A percentile compares a stretch with the other conserved stretches of the same genome.
phyloP scores from a whole-genome alignment of 768 basidiomycete species.

The Solioccasus polychromus region DNA sequence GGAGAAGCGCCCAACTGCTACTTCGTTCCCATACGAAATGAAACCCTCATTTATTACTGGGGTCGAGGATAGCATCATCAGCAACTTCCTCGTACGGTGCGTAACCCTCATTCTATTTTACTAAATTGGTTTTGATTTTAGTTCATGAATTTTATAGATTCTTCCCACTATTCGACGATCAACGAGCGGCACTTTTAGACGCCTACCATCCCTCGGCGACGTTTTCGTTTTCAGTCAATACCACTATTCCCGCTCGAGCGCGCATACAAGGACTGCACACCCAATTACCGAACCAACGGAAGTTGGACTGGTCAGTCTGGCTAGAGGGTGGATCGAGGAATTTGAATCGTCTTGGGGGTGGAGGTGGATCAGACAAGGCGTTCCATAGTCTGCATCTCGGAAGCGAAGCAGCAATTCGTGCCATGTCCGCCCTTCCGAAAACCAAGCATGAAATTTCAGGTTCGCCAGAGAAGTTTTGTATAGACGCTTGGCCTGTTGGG shows the following conservation, averaged over 20 bases:
- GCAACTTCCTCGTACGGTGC: constrained; percentile 75
- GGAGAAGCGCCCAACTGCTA: constrained; percentile 50
- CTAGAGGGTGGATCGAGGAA: constrained; percentile 69
- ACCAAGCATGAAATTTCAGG: constrained; percentile 83
- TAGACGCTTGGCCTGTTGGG: constrained; percentile 80
- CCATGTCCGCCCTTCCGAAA: constrained; percentile 62
- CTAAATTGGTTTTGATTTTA: constrained; percentile 5
- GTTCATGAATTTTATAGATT: constrained; percentile 54
- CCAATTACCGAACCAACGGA: constrained; percentile 78
- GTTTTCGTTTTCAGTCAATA: constrained; percentile 87
- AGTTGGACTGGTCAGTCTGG: constrained; percentile 78
- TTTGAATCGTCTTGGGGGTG: constrained; percentile 60
- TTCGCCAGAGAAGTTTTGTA: constrained; percentile 77
- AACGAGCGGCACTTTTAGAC: constrained; percentile 61
- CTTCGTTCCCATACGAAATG: constrained; percentile 79
- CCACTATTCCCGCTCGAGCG: constrained; percentile 74
- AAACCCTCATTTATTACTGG: constrained; percentile 70
- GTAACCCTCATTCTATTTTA: constrained; percentile 22
- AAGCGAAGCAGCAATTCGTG: constrained; percentile 56
- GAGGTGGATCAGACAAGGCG: constrained; percentile 58
- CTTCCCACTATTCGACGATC: constrained; percentile 80
- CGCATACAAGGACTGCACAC: constrained; percentile 66
- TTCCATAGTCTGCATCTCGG: constrained; percentile 71
- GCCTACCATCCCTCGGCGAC: constrained; percentile 87
- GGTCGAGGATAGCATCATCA: constrained; percentile 64